phyloP scores from a whole-genome alignment of 2,329 filamentous ascomycete species.

The Sclerotinia sclerotiorum region DNA sequence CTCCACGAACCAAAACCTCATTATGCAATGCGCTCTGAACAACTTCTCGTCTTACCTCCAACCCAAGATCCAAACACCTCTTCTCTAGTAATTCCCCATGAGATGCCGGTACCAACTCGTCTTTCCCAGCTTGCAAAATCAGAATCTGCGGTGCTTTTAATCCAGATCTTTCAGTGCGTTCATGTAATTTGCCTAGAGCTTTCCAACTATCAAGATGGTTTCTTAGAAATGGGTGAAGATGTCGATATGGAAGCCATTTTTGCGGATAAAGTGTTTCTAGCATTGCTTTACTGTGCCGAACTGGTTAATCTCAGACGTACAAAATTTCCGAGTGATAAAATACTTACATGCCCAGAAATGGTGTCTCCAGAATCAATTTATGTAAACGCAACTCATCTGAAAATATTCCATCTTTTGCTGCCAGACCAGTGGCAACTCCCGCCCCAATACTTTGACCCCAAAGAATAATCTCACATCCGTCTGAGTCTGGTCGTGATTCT shows the following conservation, averaged over 20 bases:
- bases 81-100: conserved; percentile 50
- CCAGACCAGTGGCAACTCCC: conserved; percentile 63
- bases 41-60: conserved; percentile 48
- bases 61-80: conserved; percentile 49
- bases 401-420: conserved; percentile 25
- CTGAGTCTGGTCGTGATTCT: conserved; percentile 26
- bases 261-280: conserved; percentile 72
- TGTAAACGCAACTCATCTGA: conserved; percentile 36
- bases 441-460: conserved; percentile 80
- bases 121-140: conserved; percentile 57
- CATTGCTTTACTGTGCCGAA: conserved; percentile 55
- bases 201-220: conserved; percentile 58
- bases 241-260: conserved; percentile 75
- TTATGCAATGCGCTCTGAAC: conserved; percentile 56
- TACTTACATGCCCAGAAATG: conserved; percentile 62
- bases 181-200: conserved; percentile 50
- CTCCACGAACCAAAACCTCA: conserved; percentile 51
- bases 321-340: neutral
- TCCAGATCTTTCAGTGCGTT: conserved; percentile 35
- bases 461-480: conserved; percentile 50
- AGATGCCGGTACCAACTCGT: conserved; percentile 57
- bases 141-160: conserved; percentile 34
- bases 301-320: neutral
- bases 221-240: conserved; percentile 71
- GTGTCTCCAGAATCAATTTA: conserved; percentile 70